A percentile compares a stretch with the other conserved stretches of the same genome.
Evolutionary conservation across 2,329 filamentous ascomycete species (phyloP).

Genomic region (Fusarium nodosum): DNA sequence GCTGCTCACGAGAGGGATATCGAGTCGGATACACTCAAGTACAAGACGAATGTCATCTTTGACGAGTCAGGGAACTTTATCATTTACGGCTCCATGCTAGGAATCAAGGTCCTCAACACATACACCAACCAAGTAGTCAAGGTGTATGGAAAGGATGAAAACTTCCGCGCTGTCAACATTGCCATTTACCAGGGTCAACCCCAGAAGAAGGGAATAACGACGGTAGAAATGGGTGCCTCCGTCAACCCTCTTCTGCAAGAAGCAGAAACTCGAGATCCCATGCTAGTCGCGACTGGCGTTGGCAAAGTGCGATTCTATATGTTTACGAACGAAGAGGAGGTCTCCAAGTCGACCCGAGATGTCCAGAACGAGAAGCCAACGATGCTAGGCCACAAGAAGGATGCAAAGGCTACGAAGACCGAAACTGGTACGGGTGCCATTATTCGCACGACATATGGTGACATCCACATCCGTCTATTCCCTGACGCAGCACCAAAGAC

Average conservation of each 20-base stretch:
- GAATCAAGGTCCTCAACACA: slow-evolving; percentile 95
- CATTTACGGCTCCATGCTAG: slow-evolving; percentile 90
- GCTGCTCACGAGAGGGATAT: slow-evolving; percentile 89
- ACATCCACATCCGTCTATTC: slow-evolving; percentile 93
- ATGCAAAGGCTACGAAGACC: slow-evolving; percentile 66
- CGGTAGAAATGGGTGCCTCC: slow-evolving; percentile 96
- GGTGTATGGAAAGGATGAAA: slow-evolving; percentile 90
- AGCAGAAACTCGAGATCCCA: slow-evolving; percentile 90
- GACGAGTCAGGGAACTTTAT: slow-evolving; percentile 97
- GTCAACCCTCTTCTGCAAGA: slow-evolving; percentile 93
- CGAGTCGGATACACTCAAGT: slow-evolving; percentile 75
- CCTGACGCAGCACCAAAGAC: slow-evolving; percentile 93
- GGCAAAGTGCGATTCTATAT: slow-evolving; percentile 96
- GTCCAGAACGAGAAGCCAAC: slow-evolving; percentile 95
- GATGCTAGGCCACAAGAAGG: slow-evolving; percentile 70
- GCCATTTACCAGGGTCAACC: slow-evolving; percentile 94
- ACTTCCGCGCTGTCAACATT: slow-evolving; percentile 85
- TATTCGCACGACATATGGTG: slow-evolving; percentile 92
- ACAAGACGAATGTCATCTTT: slow-evolving; percentile 88
- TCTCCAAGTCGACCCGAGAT: slow-evolving; percentile 87
- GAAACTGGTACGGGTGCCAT: slow-evolving; percentile 85
- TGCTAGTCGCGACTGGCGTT: slow-evolving; percentile 85
- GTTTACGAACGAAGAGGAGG: slow-evolving; percentile 91
- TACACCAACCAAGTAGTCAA: slow-evolving; percentile 93
- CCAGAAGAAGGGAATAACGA: slow-evolving; percentile 92